These are phyloP conservation scores for Davidsoniella virescens DNA, from an alignment of 2,329 filamentous ascomycete species.

Conservation along the genomic window DNA sequence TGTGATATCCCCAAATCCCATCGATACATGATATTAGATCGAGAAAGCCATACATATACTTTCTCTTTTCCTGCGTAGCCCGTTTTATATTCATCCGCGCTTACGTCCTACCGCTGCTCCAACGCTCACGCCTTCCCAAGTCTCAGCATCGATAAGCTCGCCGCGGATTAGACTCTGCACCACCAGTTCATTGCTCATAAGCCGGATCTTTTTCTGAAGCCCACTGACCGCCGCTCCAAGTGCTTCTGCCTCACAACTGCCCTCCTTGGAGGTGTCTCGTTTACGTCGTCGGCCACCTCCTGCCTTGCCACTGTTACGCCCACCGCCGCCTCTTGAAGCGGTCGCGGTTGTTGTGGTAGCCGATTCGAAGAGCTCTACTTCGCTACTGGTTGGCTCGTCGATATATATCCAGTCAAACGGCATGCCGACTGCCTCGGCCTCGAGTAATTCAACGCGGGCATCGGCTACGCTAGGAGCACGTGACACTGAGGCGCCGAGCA, in stretches of 20 bases:
- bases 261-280: no score
- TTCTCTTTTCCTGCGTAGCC: background rate
- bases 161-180: slow-evolving; percentile 87
- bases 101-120: background rate
- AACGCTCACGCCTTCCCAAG: slow-evolving; percentile 17
- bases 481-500: slow-evolving; percentile 56
- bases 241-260: background rate
- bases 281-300: slow-evolving; percentile 13
- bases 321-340: background rate
- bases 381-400: slow-evolving; percentile 44
- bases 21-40: no score
- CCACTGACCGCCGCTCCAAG: background rate
- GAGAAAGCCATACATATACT: background rate
- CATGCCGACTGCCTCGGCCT: slow-evolving; percentile 14
- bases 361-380: slow-evolving; percentile 30
- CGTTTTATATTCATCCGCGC: no score
- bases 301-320: slow-evolving; percentile 14
- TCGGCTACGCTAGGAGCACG: slow-evolving; percentile 49
- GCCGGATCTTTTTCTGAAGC: slow-evolving; percentile 37
- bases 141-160: slow-evolving; percentile 50
- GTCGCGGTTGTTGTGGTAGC: slow-evolving; percentile 15
- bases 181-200: slow-evolving; percentile 73
- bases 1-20: no score
- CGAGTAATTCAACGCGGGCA: slow-evolving; percentile 41
- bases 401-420: slow-evolving; percentile 69